phyloP scores from a whole-genome alignment of 108 stramenopile genomes.

The Discostella pseudostelligera region DNA sequence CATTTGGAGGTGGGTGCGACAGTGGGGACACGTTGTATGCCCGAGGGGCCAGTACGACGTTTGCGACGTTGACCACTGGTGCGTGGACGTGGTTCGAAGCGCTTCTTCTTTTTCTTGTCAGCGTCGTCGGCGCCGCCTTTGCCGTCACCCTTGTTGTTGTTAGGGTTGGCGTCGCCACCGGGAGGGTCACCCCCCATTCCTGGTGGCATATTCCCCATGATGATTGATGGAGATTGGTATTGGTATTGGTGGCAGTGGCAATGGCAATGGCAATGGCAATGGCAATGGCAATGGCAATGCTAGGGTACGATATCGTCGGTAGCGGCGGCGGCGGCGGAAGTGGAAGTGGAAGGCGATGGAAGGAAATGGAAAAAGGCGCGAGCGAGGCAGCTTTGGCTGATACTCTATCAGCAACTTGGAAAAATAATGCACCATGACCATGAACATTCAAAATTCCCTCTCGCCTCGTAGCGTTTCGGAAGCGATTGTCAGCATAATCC shows the following conservation, averaged over 20 bases:
- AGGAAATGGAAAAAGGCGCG: too few relatives aligned
- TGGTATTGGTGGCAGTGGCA: background rate
- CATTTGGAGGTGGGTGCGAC: slow-evolving; percentile 96
- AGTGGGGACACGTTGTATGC: slow-evolving; percentile 75
- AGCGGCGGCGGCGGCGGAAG: too few relatives aligned
- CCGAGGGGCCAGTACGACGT: slow-evolving; percentile 91
- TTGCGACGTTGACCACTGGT: slow-evolving; percentile 80
- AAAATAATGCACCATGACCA: too few relatives aligned
- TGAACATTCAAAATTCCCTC: too few relatives aligned
- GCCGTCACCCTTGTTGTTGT: slow-evolving; percentile 59
- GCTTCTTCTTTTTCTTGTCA: slow-evolving; percentile 95
- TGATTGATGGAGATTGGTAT: slow-evolving; percentile 2
- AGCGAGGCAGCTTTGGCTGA: too few relatives aligned
- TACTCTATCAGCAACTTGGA: too few relatives aligned
- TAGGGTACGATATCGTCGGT: too few relatives aligned
- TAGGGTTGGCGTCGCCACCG: slow-evolving; percentile 52
- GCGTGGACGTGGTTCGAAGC: slow-evolving; percentile 89
- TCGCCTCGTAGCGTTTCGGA: too few relatives aligned
- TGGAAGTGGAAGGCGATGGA: too few relatives aligned
- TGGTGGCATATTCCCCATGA: slow-evolving; percentile 81
- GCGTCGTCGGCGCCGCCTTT: slow-evolving; percentile 56
- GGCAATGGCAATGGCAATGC: too few relatives aligned
- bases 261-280: background rate
- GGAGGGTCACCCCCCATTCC: slow-evolving; percentile 67
- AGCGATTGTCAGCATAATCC: too few relatives aligned